Percentiles rank a stretch among this genome's conserved stretches.
phyloP scores from a whole-genome alignment of 2,329 filamentous ascomycete species.

The Cordyceps militaris region DNA sequence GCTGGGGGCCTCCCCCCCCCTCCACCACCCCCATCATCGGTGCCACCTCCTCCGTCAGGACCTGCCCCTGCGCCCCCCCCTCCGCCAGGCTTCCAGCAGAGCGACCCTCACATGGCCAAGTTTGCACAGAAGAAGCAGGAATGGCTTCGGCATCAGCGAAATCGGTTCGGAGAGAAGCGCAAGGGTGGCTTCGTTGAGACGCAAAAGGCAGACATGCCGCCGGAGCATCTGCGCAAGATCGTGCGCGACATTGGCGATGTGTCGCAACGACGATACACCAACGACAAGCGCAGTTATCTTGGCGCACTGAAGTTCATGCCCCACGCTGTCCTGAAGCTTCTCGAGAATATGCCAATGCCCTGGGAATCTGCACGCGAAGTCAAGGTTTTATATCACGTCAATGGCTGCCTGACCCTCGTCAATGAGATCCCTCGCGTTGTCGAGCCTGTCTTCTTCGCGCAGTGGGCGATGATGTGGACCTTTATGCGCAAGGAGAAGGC shows the following conservation, averaged over 20 bases:
- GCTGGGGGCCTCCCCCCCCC: constrained; percentile 53
- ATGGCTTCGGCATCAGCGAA: constrained; percentile 88
- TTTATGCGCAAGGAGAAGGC: constrained; percentile 98
- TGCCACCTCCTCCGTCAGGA: constrained; percentile 49
- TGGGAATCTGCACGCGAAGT: constrained; percentile 97
- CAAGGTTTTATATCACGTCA: constrained; percentile 97
- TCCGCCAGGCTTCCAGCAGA: constrained; percentile 73
- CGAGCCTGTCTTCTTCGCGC: constrained; percentile 93
- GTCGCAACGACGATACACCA: constrained; percentile 98
- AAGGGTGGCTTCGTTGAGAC: constrained; percentile 96
- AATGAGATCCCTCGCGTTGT: constrained; percentile 97
- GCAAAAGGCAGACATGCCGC: constrained; percentile 97
- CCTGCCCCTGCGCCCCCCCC: constrained; percentile 64
- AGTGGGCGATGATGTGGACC: constrained; percentile 99
- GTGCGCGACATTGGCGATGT: constrained; percentile 98
- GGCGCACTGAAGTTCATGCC: constrained; percentile 99
- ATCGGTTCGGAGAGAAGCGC: constrained; percentile 92
- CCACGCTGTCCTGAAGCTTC: constrained; percentile 89
- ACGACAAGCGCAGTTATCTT: constrained; percentile 95
- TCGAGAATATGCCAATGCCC: constrained; percentile 99
- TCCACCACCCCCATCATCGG: constrained; percentile 45
- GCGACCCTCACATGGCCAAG: constrained; percentile 82
- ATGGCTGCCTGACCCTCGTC: constrained; percentile 91
- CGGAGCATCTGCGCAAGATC: constrained; percentile 96
- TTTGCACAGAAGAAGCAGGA: constrained; percentile 98